Conservation (phyloP, 371 early-diverging fungal species). For the Mortierella sp. region DNA sequence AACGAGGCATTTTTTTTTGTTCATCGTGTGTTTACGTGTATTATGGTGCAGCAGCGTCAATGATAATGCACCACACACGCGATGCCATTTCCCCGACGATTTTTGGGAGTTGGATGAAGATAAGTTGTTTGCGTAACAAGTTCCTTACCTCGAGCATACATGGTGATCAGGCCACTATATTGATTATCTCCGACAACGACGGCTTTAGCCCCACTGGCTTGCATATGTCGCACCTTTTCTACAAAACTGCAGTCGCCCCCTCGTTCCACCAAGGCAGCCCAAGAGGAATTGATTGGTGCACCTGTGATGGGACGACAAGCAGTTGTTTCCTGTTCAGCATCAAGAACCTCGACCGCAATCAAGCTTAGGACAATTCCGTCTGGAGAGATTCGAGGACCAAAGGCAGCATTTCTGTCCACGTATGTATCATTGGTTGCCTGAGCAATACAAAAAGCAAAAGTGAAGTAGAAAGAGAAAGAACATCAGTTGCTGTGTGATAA, state of each 20-base stretch:
- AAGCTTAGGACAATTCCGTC: constrained; percentile 66
- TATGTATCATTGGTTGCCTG: constrained; percentile 69
- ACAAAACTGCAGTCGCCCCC: constrained; percentile 87
- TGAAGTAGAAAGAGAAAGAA: background rate
- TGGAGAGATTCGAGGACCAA: constrained; percentile 72
- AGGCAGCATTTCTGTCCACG: constrained; percentile 70
- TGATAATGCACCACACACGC: background rate
- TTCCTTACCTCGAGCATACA: constrained; percentile 84
- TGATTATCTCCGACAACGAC: constrained; percentile 91
- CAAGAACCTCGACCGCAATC: constrained; percentile 52
- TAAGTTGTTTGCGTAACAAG: background rate
- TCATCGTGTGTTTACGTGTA: too few relatives aligned
- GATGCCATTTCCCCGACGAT: background rate
- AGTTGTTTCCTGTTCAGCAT: constrained; percentile 19
- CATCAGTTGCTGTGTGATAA: background rate
- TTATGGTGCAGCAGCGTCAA: too few relatives aligned
- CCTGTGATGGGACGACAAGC: constrained; percentile 35
- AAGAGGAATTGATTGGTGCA: constrained; percentile 58
- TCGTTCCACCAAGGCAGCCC: constrained; percentile 88
- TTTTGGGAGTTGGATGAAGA: constrained; percentile 1
- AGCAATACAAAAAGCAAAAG: background rate
- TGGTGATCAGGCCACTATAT: constrained; percentile 82
- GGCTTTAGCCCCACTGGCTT: constrained; percentile 86
- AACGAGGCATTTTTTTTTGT: too few relatives aligned
- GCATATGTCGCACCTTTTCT: constrained; percentile 91